These are phyloP conservation scores for Clarireedia homoeocarpa DNA, from an alignment of 2,329 filamentous ascomycete species.

Conservation along the genomic window DNA sequence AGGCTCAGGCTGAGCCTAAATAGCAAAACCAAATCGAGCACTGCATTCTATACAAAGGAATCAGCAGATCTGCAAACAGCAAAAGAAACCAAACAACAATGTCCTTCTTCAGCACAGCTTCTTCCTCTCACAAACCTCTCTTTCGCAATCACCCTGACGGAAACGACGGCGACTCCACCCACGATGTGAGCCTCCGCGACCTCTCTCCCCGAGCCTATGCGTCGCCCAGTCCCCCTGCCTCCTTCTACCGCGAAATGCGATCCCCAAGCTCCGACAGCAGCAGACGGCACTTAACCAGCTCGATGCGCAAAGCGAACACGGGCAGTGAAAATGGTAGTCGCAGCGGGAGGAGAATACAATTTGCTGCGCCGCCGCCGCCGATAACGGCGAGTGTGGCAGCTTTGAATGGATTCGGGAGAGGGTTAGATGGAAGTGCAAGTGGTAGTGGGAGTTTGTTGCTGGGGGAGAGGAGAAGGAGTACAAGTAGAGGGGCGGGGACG, in stretches of 20 bases:
- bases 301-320: not conserved
- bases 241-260: constrained; percentile 3
- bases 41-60: not conserved
- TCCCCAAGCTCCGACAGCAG: not conserved
- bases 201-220: not conserved
- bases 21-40: not conserved
- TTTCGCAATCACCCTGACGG: not conserved
- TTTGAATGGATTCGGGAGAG: constrained; percentile 5
- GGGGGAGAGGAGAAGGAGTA: not conserved
- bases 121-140: not conserved
- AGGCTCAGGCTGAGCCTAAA: no score
- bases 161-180: not conserved
- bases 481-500: not conserved
- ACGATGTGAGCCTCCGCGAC: constrained; percentile 1
- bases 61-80: not conserved
- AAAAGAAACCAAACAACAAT: not conserved
- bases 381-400: constrained; percentile 19
- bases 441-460: not conserved
- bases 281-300: not conserved
- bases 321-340: not conserved
- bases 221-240: not conserved
- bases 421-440: constrained; percentile 1
- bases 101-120: not conserved
- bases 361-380: constrained; percentile 25
- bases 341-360: constrained; percentile 21